Percentiles rank a stretch among this genome's conserved stretches.
phyloP scores from a whole-genome alignment of 2,329 filamentous ascomycete species.

The Sclerotiophoma versabilis region DNA sequence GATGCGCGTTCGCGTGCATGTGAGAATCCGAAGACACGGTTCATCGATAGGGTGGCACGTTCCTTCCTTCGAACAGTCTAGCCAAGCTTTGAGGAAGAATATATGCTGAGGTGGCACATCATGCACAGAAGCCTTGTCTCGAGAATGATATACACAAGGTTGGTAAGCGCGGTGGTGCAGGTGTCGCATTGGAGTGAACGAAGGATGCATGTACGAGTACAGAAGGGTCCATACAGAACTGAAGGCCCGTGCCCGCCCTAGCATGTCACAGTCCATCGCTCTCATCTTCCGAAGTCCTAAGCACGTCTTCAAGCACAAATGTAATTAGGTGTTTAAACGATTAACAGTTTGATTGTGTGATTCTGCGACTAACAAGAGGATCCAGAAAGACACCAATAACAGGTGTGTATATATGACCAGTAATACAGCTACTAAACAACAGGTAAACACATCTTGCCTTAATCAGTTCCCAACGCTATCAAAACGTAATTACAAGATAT shows the following conservation, averaged over 20 bases:
- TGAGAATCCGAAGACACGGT: conserved; percentile 2
- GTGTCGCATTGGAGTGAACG: neutral
- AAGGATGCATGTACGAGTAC: neutral
- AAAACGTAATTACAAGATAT: too few species aligned
- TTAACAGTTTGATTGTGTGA: too few species aligned
- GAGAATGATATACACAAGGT: neutral
- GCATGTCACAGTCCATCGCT: neutral
- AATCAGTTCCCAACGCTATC: too few species aligned
- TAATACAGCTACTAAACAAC: too few species aligned
- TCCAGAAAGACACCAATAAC: too few species aligned
- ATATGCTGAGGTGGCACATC: conserved; percentile 1
- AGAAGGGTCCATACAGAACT: neutral
- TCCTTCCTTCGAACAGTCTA: neutral
- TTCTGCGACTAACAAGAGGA: too few species aligned
- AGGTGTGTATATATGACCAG: too few species aligned
- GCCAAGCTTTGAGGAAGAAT: conserved; percentile 12
- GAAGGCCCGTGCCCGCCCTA: neutral
- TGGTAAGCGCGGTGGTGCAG: neutral
- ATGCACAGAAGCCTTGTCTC: conserved; percentile 5
- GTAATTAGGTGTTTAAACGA: too few species aligned
- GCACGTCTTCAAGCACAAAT: too few species aligned
- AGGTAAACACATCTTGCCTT: too few species aligned
- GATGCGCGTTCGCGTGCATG: neutral
- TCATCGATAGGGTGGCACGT: conserved; percentile 8
- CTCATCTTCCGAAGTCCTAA: too few species aligned